Base-by-base conservation (phyloP, 495 filamentous ascomycete genomes). In the Hypomontagnella monticulosa region DNA sequence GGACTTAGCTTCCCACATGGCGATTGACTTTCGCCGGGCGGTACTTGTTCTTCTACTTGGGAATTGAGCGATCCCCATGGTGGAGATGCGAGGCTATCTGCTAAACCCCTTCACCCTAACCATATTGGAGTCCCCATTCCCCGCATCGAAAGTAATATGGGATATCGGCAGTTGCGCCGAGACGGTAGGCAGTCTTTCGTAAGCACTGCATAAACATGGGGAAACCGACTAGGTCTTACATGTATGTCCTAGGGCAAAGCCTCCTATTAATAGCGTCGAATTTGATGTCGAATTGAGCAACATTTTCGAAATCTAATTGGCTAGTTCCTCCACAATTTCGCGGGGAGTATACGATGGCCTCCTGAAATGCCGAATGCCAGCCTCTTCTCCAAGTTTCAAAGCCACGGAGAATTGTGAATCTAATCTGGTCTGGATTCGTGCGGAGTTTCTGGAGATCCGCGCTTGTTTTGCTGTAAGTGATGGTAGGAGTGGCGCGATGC, bases 131-230 rank as follows among this genome's bases (percentile, higher is more conserved):
- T 15, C 48, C 18, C 18, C 46, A 56, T 57, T 56, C 65, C 65
- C 65, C 60, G 66, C 66, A 63, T 61, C 37, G 3, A 33, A 27
- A 30, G 14, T 18, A 11, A 50, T 32, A 51, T 50, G 32, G 49
- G 4, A 23, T 50, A 14, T 63, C 66, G 66, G 66, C 66, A 69
- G 66, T 63, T 69, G 37, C 27, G 40, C 54, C 37, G 18, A 7
- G 34, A 57, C 54, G 38, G 43, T 44, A 48, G 12, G n/a, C n/a
- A n/a, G 55, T 33, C 27, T 6, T 46, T 16, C 4, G 33, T 27
- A 27, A 27, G 23, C 23, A 27, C 3, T 27, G 23, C 23, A 27
- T 27, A 27, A 27, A 2, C 6, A 27, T 27, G 23, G 41, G n/a
- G 41, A 12, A 60, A 46, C 20, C 19, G 20, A 44, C 19, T 10